Evolutionary conservation across 148 eudicot species (phyloP), one percentile per base, ranked within the genome.

Genomic region (Talinum fruticosum): DNA sequence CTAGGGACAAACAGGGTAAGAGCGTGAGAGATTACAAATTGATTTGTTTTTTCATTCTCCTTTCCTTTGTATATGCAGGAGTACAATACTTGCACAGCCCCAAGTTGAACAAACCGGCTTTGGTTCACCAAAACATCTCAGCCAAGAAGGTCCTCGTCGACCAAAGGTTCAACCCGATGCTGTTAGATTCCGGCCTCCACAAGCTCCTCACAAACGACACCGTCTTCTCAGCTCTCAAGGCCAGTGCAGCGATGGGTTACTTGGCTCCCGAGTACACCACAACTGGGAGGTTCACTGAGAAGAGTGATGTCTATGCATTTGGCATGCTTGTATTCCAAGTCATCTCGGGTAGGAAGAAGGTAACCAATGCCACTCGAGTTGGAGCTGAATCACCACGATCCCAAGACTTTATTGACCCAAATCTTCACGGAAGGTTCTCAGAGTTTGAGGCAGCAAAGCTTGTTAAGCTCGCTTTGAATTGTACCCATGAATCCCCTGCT

Each of bases 221-320:
- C 0, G 90, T 96, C 81, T 96, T 90, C 87, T 91, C 97, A 23
- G 71, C 89, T 8, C 94, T 96, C 77, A 96, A 96, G 78, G 88
- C 97, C 54, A 87, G 94, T 69, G 99, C 99, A 45, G 99, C 97
- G 13, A 96, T 91, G 99, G 99, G 99, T 32, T 96, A 93, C 77
- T 81, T 96, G 30, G 97, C 99, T 30, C 99, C 99, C 0, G 99
- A 96, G 79, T 96, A 96, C 85, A 84, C 93, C 68, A 87, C 81
- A 35, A 93, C 95, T 0, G 99, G 99, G 57, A 82, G 91, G 68
- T 91, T 96, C 85, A 96, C 97, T 6, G 92, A 91, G 73, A 90
- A 90, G 71, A 93, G 97, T 15, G 99, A 96, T 23, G 76, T 93
- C 28, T 96, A 89, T 66, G 97, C 97, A 34, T 96, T 93, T 69